Conservation (phyloP, 129 eudicot genomes). For the Saposhnikovia divaricata region DNA sequence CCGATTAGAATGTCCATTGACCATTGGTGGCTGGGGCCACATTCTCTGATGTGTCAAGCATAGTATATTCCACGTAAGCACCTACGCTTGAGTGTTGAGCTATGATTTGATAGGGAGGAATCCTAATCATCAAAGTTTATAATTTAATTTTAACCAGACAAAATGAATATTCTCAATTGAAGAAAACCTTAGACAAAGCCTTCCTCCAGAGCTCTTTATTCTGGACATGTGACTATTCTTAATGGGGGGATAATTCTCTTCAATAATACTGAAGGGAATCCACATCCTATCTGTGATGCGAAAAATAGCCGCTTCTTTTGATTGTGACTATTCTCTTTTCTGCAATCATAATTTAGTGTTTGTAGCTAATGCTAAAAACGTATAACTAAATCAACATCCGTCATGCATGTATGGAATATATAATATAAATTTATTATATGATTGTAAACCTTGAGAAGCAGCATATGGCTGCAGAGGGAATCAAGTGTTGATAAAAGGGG, state of each 20-base stretch:
- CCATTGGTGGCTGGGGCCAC: conserved; percentile 4
- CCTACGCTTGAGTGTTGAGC: conserved; percentile 27
- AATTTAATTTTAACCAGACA: conserved; percentile 17
- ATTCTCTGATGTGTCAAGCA: conserved; percentile 26
- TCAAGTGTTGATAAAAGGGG: neutral
- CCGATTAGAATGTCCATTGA: conserved; percentile 8
- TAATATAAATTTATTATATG: neutral
- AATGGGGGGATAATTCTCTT: conserved; percentile 20
- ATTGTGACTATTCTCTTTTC: conserved; percentile 3
- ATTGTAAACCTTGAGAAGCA: neutral
- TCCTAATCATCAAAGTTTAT: conserved; percentile 18
- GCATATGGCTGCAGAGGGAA: neutral
- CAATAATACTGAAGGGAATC: conserved; percentile 28
- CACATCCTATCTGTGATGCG: conserved; percentile 18
- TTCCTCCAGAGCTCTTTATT: conserved; percentile 8
- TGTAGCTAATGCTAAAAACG: neutral
- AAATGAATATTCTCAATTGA: conserved; percentile 18
- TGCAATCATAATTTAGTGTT: neutral
- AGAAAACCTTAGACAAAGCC: conserved; percentile 23
- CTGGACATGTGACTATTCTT: conserved; percentile 16
- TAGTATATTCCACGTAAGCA: conserved; percentile 16
- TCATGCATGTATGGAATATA: neutral
- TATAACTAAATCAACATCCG: neutral
- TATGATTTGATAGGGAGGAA: conserved; percentile 31
- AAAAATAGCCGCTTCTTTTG: conserved; percentile 18